These are phyloP conservation scores for Elsinoe arachidis DNA, from an alignment of 2,329 filamentous ascomycete genomes.

Conservation along the genomic window DNA sequence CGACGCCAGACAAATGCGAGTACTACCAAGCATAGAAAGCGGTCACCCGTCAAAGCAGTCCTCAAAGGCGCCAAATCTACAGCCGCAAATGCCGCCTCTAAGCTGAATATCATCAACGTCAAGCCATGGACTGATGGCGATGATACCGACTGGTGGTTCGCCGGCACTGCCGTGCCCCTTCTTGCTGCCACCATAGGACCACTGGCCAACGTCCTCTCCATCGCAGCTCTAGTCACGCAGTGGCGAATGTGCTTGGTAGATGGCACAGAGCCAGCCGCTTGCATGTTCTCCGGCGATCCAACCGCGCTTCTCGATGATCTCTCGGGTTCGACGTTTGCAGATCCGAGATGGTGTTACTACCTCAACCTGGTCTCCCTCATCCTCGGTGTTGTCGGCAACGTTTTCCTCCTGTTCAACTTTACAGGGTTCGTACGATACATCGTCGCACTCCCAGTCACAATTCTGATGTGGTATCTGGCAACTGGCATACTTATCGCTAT, in stretches of 20 bases:
- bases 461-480: conserved; percentile 65
- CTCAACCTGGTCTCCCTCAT: conserved; percentile 71
- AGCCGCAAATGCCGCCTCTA: background rate
- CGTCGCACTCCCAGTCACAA: conserved; percentile 74
- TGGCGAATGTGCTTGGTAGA: conserved; percentile 57
- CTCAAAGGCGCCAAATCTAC: background rate
- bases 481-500: conserved; percentile 55
- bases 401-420: conserved; percentile 82
- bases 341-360: conserved; percentile 64
- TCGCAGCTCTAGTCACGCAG: conserved; percentile 71
- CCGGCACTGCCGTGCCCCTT: conserved; percentile 40
- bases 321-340: conserved; percentile 48
- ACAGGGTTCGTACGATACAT: conserved; percentile 69
- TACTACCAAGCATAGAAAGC: background rate
- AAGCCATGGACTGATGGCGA: conserved; percentile 26
- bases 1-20: background rate
- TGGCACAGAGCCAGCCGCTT: conserved; percentile 24
- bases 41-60: background rate
- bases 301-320: conserved; percentile 38
- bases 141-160: conserved; percentile 30
- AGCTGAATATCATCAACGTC: conserved; percentile 8
- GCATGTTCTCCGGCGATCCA: conserved; percentile 20
- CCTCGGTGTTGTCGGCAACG: conserved; percentile 68
- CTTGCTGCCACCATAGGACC: conserved; percentile 78
- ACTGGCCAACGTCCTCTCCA: conserved; percentile 78